phyloP scores from a whole-genome alignment of 495 filamentous ascomycete species.

The Aspergillus carlsbadensis region DNA sequence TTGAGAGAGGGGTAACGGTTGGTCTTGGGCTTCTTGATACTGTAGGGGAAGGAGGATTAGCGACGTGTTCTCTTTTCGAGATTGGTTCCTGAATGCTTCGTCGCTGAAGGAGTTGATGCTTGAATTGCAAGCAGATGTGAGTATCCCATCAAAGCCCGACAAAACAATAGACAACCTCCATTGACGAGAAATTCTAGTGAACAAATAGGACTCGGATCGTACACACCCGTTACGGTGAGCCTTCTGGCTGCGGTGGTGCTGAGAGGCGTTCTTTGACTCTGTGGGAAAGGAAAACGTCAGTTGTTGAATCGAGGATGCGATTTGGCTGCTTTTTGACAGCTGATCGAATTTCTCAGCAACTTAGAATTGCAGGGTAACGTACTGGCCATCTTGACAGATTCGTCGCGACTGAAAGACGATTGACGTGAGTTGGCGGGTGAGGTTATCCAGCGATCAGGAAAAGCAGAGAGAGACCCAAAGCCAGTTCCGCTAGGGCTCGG shows the following conservation, averaged over 20 bases:
- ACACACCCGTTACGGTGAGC: conserved; percentile 95
- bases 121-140: neutral
- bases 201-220: conserved; percentile 6
- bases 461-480: conserved; percentile 27
- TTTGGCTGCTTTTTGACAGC: neutral
- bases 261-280: conserved; percentile 99
- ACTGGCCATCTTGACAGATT: conserved; percentile 55
- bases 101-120: neutral
- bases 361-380: conserved; percentile 24
- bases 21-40: conserved; percentile 99
- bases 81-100: conserved; percentile 2
- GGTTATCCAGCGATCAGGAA: conserved; percentile 25
- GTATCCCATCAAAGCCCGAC: conserved; percentile 8
- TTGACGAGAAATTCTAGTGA: neutral
- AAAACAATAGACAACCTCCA: conserved; percentile 8
- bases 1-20: conserved; percentile 97
- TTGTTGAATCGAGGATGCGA: conserved; percentile 21
- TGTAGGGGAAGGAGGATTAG: conserved; percentile 44
- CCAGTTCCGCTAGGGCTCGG: conserved; percentile 42
- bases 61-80: conserved; percentile 14
- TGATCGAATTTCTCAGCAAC: neutral
- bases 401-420: conserved; percentile 39
- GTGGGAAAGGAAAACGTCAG: conserved; percentile 25
- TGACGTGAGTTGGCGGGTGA: conserved; percentile 33
- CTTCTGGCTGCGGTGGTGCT: conserved; percentile 97